These are phyloP conservation scores for Ceratocystis lukuohia DNA, from an alignment of 2,329 filamentous ascomycete species.

Conservation along the genomic window DNA sequence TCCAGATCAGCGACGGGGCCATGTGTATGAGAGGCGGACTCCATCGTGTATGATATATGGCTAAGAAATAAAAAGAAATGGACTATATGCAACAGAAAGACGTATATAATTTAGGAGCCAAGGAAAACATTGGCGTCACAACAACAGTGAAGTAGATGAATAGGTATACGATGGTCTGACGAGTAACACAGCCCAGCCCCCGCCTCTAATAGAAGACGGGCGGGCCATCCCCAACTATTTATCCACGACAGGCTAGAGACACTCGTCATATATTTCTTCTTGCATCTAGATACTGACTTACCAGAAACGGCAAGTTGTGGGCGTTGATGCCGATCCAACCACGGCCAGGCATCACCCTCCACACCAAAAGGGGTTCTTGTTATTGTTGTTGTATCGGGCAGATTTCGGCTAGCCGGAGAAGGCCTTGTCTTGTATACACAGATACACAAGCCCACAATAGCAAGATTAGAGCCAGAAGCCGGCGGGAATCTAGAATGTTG, in stretches of 20 bases:
- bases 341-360: background rate
- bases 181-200: no score
- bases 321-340: background rate
- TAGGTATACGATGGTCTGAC: no score
- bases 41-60: conserved; percentile 1
- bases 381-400: background rate
- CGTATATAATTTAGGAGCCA: background rate
- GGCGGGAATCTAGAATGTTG: background rate
- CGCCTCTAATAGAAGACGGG: background rate
- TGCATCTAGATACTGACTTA: background rate
- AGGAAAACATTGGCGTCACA: background rate
- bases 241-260: background rate
- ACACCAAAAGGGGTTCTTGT: background rate
- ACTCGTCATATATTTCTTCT: background rate
- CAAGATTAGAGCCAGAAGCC: background rate
- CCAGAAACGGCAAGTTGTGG: background rate
- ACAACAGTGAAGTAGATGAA: no score
- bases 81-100: background rate
- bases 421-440: background rate
- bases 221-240: background rate
- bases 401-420: background rate
- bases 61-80: background rate
- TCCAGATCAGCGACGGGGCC: conserved; percentile 5
- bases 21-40: background rate
- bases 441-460: background rate